These are phyloP conservation scores for Fusarium tjaetaba DNA, from an alignment of 2,329 filamentous ascomycete genomes.

Conservation along the genomic window DNA sequence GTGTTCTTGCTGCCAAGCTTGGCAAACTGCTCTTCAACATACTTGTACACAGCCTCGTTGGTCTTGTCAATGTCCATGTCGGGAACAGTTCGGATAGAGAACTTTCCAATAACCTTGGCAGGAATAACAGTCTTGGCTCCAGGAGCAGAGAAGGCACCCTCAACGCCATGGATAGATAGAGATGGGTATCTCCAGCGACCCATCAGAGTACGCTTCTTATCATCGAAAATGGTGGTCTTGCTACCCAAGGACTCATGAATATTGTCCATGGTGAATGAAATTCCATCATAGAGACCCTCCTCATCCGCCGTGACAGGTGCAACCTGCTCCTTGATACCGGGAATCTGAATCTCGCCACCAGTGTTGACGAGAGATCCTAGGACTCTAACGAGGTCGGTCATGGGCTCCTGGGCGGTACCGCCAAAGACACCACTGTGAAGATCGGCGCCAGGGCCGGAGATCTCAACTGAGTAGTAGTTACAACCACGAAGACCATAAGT, in stretches of 20 bases:
- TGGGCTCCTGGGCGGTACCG: constrained; percentile 95
- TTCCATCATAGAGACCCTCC: constrained; percentile 85
- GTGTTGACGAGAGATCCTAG: constrained; percentile 87
- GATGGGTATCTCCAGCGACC: constrained; percentile 95
- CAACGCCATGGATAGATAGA: constrained; percentile 91
- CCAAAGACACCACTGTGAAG: constrained; percentile 98
- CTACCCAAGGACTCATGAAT: constrained; percentile 91
- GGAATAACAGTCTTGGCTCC: constrained; percentile 99
- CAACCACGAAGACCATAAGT: constrained; percentile 97
- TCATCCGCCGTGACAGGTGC: constrained; percentile 89
- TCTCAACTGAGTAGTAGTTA: constrained; percentile 96
- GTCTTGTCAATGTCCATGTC: constrained; percentile 96
- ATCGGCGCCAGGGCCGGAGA: constrained; percentile 91
- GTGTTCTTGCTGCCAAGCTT: constrained; percentile 94
- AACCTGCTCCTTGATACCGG: constrained; percentile 94
- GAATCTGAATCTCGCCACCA: constrained; percentile 90
- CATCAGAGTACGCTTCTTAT: constrained; percentile 95
- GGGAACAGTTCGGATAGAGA: constrained; percentile 96
- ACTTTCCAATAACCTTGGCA: constrained; percentile 97
- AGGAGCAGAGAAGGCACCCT: constrained; percentile 92
- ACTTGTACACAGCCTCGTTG: constrained; percentile 84
- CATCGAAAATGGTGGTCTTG: constrained; percentile 84
- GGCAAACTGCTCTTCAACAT: constrained; percentile 84
- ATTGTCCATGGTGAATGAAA: constrained; percentile 96
- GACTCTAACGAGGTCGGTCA: constrained; percentile 91